A percentile compares a stretch with the other conserved stretches of the same genome.
phyloP scores from a whole-genome alignment of 106 monocot species.

The Ottelia alismoides region DNA sequence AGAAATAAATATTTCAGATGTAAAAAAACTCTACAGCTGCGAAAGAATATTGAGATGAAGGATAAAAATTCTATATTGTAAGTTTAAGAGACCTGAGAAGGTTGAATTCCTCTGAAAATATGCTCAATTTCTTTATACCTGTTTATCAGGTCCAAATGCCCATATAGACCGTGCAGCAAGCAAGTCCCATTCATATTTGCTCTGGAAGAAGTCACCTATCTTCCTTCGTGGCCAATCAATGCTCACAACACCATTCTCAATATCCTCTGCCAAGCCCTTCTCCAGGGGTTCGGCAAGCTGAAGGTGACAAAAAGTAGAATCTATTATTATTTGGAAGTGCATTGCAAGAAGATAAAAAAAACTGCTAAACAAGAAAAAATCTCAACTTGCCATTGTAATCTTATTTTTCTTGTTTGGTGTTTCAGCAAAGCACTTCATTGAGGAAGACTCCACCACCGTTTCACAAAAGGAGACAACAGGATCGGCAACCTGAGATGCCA shows the following conservation, averaged over 20 bases:
- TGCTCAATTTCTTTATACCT: too few relatives aligned
- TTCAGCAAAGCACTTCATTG: slow-evolving; percentile 95
- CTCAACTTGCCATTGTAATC: slow-evolving; percentile 91
- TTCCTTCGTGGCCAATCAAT: slow-evolving; percentile 75
- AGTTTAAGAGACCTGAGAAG: too few relatives aligned
- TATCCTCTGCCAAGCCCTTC: slow-evolving; percentile 81
- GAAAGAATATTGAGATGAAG: too few relatives aligned
- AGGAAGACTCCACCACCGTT: slow-evolving; percentile 96
- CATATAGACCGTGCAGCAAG: slow-evolving; percentile 90
- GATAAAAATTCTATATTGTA: too few relatives aligned
- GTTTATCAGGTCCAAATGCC: slow-evolving; percentile 98
- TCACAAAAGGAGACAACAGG: slow-evolving; percentile 97
- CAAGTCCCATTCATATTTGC: slow-evolving; percentile 87
- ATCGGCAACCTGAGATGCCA: slow-evolving; percentile 83
- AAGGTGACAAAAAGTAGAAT: not conserved
- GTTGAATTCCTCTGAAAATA: too few relatives aligned
- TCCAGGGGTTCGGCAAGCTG: slow-evolving; percentile 93
- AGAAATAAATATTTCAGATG: too few relatives aligned
- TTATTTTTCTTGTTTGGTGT: slow-evolving; percentile 97
- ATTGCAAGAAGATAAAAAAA: too few relatives aligned
- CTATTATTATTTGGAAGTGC: too few relatives aligned
- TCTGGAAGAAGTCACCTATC: slow-evolving; percentile 85
- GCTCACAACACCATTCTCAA: slow-evolving; percentile 84
- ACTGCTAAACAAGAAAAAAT: too few relatives aligned
- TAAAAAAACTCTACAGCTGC: too few relatives aligned